Conservation (phyloP, 1,284 basidiomycete genomes). For the Blastosporella zonata region DNA sequence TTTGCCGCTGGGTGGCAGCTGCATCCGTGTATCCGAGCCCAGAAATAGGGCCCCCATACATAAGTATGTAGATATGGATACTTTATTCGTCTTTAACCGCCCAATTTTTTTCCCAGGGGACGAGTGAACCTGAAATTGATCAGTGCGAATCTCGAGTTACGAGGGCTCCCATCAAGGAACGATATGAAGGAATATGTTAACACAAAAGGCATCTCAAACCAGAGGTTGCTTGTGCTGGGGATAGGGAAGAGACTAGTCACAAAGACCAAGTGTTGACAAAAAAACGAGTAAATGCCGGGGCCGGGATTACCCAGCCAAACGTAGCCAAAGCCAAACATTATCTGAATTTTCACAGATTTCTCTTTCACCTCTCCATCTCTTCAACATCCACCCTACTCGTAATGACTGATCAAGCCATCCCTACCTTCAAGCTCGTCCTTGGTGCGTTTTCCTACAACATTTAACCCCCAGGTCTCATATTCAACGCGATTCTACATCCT, state of each 20-base stretch:
- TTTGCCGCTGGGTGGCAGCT: background rate
- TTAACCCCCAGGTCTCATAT: background rate
- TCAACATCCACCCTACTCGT: constrained; percentile 22
- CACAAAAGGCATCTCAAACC: too few relatives aligned
- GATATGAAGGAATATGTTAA: too few relatives aligned
- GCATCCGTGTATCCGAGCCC: constrained; percentile 7
- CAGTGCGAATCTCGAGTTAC: too few relatives aligned
- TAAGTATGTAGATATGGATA: too few relatives aligned
- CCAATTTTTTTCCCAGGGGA: too few relatives aligned
- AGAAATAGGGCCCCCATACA: too few relatives aligned
- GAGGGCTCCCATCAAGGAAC: too few relatives aligned
- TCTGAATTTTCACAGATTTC: constrained; percentile 36
- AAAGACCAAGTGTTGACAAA: background rate
- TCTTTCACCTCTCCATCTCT: constrained; percentile 23
- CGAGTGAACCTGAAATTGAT: too few relatives aligned
- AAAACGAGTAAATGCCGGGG: constrained; percentile 15
- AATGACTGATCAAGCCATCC: constrained; percentile 53
- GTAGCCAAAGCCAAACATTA: constrained; percentile 36
- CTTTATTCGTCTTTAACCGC: too few relatives aligned
- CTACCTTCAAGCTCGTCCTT: constrained; percentile 99
- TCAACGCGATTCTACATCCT: constrained; percentile 29
- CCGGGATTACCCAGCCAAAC: constrained; percentile 38
- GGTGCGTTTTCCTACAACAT: constrained; percentile 50
- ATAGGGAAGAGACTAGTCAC: background rate
- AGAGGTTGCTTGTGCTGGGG: too few relatives aligned